Evolutionary conservation across 2,329 filamentous ascomycete species (phyloP).

Genomic region (Cercospora sp.): DNA sequence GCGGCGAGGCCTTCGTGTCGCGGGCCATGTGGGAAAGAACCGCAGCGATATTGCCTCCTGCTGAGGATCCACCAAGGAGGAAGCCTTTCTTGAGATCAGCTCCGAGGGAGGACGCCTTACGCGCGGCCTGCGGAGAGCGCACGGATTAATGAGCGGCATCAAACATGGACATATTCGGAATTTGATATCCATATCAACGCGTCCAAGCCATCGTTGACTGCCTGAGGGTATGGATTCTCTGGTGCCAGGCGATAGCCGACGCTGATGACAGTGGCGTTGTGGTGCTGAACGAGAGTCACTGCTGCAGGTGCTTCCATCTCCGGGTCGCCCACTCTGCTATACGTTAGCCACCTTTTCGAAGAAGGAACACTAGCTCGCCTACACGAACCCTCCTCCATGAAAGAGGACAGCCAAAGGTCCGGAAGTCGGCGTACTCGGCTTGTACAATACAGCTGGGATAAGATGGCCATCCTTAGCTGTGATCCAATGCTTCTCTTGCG

Average conservation of each 20-base stretch:
- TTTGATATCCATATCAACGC: conserved; percentile 59
- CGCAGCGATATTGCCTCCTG: conserved; percentile 47
- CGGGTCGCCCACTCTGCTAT: conserved; percentile 8
- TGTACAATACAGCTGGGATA: conserved; percentile 8
- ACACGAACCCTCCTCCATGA: conserved; percentile 43
- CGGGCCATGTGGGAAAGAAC: conserved; percentile 45
- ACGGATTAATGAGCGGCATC: background rate
- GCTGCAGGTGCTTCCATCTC: conserved; percentile 11
- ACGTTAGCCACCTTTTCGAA: background rate
- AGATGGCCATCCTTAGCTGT: conserved; percentile 3
- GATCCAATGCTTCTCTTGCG: background rate
- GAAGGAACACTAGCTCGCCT: background rate
- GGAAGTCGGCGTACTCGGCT: conserved; percentile 14
- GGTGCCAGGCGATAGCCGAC: conserved; percentile 63
- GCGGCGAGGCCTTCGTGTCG: conserved; percentile 45
- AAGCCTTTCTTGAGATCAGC: conserved; percentile 49
- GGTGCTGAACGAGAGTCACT: conserved; percentile 49
- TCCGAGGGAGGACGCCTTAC: conserved; percentile 42
- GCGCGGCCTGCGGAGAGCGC: conserved; percentile 40
- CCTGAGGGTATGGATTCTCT: conserved; percentile 61
- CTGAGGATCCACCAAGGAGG: conserved; percentile 50
- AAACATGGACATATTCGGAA: background rate
- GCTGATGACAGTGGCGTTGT: conserved; percentile 58
- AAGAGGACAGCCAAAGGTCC: conserved; percentile 41
- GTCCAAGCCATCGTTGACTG: conserved; percentile 64